Conservation (phyloP, 306 rosid species). For the Dicorynia guianensis region DNA sequence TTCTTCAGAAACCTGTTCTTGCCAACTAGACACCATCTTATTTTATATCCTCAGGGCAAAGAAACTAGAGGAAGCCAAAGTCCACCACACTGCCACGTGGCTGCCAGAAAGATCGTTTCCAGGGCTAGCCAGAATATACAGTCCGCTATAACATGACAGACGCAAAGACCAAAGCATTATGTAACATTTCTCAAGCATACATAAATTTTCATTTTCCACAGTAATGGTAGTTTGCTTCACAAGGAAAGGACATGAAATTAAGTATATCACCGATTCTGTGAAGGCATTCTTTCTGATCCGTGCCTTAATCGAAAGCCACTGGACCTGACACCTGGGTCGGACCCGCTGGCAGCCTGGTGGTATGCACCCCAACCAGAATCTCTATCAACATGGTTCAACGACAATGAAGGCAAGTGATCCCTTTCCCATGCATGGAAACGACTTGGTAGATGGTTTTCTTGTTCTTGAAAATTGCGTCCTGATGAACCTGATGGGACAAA, state of each 20-base stretch:
- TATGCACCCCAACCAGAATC: constrained; percentile 79
- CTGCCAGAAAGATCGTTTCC: constrained; percentile 58
- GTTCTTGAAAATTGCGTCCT: constrained; percentile 77
- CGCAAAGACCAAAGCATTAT: constrained; percentile 66
- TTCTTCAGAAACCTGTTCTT: constrained; percentile 46
- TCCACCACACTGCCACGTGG: constrained; percentile 74
- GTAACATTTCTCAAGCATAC: constrained; percentile 79
- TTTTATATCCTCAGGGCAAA: constrained; percentile 63
- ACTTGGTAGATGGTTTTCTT: constrained; percentile 63
- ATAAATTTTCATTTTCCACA: constrained; percentile 65
- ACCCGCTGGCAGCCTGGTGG: constrained; percentile 69
- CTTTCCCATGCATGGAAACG: constrained; percentile 82
- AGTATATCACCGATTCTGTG: constrained; percentile 76
- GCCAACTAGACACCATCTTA: constrained; percentile 64
- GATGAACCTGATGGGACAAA: constrained; percentile 79
- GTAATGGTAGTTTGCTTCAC: constrained; percentile 72
- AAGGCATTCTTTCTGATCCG: constrained; percentile 76
- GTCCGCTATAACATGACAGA: constrained; percentile 58
- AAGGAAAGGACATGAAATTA: constrained; percentile 37
- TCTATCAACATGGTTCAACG: constrained; percentile 70
- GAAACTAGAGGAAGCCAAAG: constrained; percentile 68
- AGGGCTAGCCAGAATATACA: constrained; percentile 65
- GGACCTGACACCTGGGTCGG: constrained; percentile 71
- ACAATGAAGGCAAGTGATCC: constrained; percentile 71
- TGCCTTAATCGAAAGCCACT: constrained; percentile 73